Percentiles rank a stretch among this genome's conserved stretches.
phyloP scores from a whole-genome alignment of 345 rosid species.

The Dipteronia sinensis region DNA sequence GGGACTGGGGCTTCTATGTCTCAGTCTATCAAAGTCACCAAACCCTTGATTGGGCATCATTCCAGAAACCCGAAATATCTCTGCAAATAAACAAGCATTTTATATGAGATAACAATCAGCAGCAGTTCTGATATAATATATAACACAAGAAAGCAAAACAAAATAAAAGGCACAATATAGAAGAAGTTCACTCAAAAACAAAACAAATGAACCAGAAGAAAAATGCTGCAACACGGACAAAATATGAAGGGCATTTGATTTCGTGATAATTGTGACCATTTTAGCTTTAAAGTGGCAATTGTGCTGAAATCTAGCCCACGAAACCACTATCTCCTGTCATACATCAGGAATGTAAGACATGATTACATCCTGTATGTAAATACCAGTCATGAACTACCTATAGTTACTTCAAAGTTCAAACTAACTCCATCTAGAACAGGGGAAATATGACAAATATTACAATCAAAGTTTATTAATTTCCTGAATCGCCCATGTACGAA shows the following conservation, averaged over 20 bases:
- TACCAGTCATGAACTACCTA: background rate
- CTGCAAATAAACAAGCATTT: constrained; percentile 46
- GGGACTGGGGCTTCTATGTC: constrained; percentile 97
- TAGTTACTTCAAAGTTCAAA: background rate
- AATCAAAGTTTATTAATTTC: background rate
- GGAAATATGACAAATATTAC: background rate
- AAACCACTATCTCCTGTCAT: background rate
- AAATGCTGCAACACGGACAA: background rate
- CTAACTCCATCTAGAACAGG: background rate
- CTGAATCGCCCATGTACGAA: background rate
- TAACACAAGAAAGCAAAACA: background rate
- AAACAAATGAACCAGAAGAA: background rate
- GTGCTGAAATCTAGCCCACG: background rate
- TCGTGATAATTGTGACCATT: background rate
- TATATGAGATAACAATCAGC: constrained; percentile 17
- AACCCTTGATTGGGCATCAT: constrained; percentile 90
- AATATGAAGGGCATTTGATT: background rate
- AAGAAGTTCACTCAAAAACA: background rate
- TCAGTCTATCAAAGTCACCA: constrained; percentile 75
- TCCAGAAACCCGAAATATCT: constrained; percentile 78
- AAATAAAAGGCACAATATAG: background rate
- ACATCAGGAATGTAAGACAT: background rate
- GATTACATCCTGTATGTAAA: background rate
- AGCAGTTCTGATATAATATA: background rate
- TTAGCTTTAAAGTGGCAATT: background rate